A percentile compares a stretch with the other conserved stretches of the same genome.
Conservation (phyloP, 2,329 filamentous ascomycete species). For the Arachnopeziza araneosa region DNA sequence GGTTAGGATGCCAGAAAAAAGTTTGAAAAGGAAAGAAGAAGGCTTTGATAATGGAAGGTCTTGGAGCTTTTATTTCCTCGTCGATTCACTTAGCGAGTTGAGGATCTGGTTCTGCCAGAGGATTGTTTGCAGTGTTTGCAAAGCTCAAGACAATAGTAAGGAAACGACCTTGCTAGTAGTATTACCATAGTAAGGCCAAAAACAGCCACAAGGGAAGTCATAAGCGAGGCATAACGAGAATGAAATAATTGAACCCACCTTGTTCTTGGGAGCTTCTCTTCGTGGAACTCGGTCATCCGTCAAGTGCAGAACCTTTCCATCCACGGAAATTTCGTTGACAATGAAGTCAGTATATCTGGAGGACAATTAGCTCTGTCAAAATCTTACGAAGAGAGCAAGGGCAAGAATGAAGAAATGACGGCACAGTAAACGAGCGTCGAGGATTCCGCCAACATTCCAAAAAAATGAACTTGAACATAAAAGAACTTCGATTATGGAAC, state of each 20-base stretch:
- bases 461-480: background rate
- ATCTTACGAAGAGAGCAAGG: background rate
- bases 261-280: background rate
- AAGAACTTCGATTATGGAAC: background rate
- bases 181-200: background rate
- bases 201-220: background rate
- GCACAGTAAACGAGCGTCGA: background rate
- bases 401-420: background rate
- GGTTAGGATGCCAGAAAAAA: background rate
- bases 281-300: constrained; percentile 30
- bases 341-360: constrained; percentile 66
- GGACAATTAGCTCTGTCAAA: background rate
- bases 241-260: background rate
- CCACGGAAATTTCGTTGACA: constrained; percentile 64
- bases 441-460: background rate
- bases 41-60: background rate
- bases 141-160: no score
- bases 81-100: background rate
- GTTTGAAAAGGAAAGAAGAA: background rate
- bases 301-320: constrained; percentile 59
- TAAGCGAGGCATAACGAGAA: background rate
- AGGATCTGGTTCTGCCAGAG: background rate
- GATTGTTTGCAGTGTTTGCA: no score
- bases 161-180: no score
- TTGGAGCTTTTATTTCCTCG: background rate